Base-by-base conservation (phyloP, 768 basidiomycete species). In the Phanerodontia chrysosporium region DNA sequence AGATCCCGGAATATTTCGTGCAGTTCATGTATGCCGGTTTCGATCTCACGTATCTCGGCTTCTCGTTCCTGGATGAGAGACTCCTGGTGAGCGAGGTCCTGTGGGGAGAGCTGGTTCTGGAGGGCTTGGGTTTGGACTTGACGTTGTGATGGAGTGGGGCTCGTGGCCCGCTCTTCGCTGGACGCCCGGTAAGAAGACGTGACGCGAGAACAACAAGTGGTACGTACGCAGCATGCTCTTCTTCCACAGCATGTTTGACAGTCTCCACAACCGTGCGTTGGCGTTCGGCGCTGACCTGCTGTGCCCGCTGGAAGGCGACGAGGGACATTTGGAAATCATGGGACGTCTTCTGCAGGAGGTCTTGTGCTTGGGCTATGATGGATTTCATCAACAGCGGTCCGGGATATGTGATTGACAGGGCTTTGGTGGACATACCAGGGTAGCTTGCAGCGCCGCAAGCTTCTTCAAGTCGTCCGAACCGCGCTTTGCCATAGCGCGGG, bases 1-100 rank as follows among this genome's bases (percentile, higher is more conserved):
- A 99, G 76, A 73, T 98, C 95, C 51, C 91, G 84, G 80, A 99
- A 98, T 68, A 99, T 98, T 73, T 98, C 93, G 27, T 91, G 84
- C 48, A 99, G 74, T 72, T 99, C 96, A 67, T 96, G 93, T 57
- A 99, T 98, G 7, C 97, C 96, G 7, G 85, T 87, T 73, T 99
- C 97, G 53, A 99, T 99, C 69, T 98, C 95, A 52, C 90, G 84
- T 56, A 98, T 98, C 67, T 98, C 97, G 0, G 80, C 80, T 71
- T 99, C 96, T 18, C 97, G 89, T 69, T 99, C 97, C 53, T 89
- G 87, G 55, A 97, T 94, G 36, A 98, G 76, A 10, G 92, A 91
- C 70, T 99, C 96, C 72, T 98, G 97, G 70, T 95, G 95, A 14
- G 92, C 92, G 24, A 98, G 82, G 73, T 98, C 96, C 60, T 91